Conservation (phyloP, 2,329 filamentous ascomycete species). For the Trichoderma sp. region DNA sequence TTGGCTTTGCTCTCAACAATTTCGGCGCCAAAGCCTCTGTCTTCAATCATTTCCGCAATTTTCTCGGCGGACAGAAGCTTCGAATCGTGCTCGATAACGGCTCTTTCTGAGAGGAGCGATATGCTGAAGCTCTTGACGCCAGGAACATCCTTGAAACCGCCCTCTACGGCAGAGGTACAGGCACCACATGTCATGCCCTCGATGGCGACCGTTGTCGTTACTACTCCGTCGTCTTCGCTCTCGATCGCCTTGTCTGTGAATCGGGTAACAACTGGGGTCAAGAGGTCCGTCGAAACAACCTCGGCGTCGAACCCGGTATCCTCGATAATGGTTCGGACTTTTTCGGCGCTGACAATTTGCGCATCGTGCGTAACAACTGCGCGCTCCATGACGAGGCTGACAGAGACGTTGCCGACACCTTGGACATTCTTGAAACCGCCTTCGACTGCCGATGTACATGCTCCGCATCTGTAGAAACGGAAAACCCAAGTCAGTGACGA, state of each 20-base stretch:
- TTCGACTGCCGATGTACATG: slow-evolving; percentile 95
- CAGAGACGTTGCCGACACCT: slow-evolving; percentile 83
- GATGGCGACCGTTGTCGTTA: slow-evolving; percentile 76
- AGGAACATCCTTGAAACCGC: slow-evolving; percentile 73
- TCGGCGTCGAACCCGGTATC: slow-evolving; percentile 91
- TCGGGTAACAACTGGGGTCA: slow-evolving; percentile 53
- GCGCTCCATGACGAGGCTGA: slow-evolving; percentile 92
- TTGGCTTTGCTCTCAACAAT: slow-evolving; percentile 67
- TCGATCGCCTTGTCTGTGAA: slow-evolving; percentile 42
- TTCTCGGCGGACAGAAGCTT: slow-evolving; percentile 54
- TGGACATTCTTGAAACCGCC: slow-evolving; percentile 81
- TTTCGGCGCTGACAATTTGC: slow-evolving; percentile 69
- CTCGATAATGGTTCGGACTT: slow-evolving; percentile 84
- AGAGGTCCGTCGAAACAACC: slow-evolving; percentile 80
- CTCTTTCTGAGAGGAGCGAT: slow-evolving; percentile 80
- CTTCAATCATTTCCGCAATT: slow-evolving; percentile 65
- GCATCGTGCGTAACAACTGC: slow-evolving; percentile 94
- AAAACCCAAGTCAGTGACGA: slow-evolving; percentile 36
- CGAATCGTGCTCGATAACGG: slow-evolving; percentile 81
- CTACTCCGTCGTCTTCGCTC: slow-evolving; percentile 47
- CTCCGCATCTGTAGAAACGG: slow-evolving; percentile 74
- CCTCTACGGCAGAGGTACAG: slow-evolving; percentile 83
- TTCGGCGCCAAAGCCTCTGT: slow-evolving; percentile 78
- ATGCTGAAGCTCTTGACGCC: slow-evolving; percentile 80
- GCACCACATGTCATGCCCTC: slow-evolving; percentile 92